phyloP scores from a whole-genome alignment of 768 basidiomycete species.

The Serendipita sp. region DNA sequence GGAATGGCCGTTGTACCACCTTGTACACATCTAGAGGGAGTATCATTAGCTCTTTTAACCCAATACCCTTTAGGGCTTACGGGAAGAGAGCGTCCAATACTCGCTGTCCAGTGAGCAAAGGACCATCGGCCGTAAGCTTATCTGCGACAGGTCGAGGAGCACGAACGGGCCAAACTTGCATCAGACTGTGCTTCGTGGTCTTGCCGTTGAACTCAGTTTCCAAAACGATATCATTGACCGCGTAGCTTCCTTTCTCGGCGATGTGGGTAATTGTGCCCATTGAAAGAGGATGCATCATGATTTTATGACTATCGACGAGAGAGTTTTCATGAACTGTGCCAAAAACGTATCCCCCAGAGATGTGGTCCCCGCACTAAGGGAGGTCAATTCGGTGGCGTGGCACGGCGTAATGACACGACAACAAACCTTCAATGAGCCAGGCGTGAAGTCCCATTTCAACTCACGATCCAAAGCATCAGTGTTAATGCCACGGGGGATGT shows the following conservation, averaged over 20 bases:
- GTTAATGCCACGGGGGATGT: conserved; percentile 98
- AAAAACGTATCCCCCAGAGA: conserved; percentile 93
- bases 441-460: conserved; percentile 90
- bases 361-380: conserved; percentile 79
- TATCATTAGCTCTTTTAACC: neutral
- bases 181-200: conserved; percentile 81
- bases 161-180: conserved; percentile 98
- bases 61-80: conserved; percentile 26
- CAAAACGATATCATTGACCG: conserved; percentile 80
- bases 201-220: conserved; percentile 98
- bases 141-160: conserved; percentile 92
- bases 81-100: conserved; percentile 96
- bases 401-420: neutral
- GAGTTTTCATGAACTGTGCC: conserved; percentile 96
- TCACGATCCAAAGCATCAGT: conserved; percentile 83
- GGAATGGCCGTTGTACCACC: conserved; percentile 96
- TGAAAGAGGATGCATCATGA: conserved; percentile 86
- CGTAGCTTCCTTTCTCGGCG: conserved; percentile 86
- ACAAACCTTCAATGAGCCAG: conserved; percentile 53
- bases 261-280: conserved; percentile 89
- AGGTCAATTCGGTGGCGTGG: neutral
- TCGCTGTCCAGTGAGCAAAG: conserved; percentile 89
- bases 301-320: conserved; percentile 88
- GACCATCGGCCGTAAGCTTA: conserved; percentile 84
- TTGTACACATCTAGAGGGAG: conserved; percentile 63